Base-by-base conservation (phyloP, 768 basidiomycete genomes). In the Chlorophyllum brunneum region DNA sequence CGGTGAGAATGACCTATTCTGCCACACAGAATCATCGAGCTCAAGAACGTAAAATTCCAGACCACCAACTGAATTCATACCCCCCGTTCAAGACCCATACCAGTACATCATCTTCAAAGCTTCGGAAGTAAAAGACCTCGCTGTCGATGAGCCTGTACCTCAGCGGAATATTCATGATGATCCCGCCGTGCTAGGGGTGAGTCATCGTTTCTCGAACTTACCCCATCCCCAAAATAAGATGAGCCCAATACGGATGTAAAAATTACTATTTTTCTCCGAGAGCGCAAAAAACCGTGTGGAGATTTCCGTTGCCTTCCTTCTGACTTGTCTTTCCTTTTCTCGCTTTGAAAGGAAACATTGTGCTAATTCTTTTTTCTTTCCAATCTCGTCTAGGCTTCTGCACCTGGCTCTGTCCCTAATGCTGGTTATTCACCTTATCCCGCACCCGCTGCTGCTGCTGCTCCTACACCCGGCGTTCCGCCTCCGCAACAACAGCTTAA, bases 91-190 rank as follows among this genome's bases (percentile, higher is more conserved):
- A 64, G 86, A 87, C 54, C 88, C 89, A 0, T 94, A 92, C 65
- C 80, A 87, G 57, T 92, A 90, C 68, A 92, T 94, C 68, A 88
- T 94, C 57, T 94, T 94, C 70, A 88, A 88, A 47, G 90, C 90
- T 5, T 88, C 88, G 2, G 89, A 93, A 67, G 90, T 92, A 56
- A 92, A 92, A 62, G 90, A 93, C 63, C 76, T 92, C n/a, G 77
- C 86, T 23, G 88, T 93, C 11, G 90, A 93, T 60, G 86, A 90
- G 54, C 77, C 79, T 20, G 71, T 78, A 26, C 69, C 71, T 6
- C 67, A 75, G 31, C 75, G 82, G 44, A 88, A 79, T 60, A 83
- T 91, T 13, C 86, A 86, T 54, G 86, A 90, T 62, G 90, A 92
- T 66, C 91, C 90, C 5, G 90, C 90, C 5, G 86, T 92, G 13